Percentiles rank a stretch among this genome's conserved stretches.
phyloP scores from a whole-genome alignment of 2,329 filamentous ascomycete species.

The Helicocarpus griseus region DNA sequence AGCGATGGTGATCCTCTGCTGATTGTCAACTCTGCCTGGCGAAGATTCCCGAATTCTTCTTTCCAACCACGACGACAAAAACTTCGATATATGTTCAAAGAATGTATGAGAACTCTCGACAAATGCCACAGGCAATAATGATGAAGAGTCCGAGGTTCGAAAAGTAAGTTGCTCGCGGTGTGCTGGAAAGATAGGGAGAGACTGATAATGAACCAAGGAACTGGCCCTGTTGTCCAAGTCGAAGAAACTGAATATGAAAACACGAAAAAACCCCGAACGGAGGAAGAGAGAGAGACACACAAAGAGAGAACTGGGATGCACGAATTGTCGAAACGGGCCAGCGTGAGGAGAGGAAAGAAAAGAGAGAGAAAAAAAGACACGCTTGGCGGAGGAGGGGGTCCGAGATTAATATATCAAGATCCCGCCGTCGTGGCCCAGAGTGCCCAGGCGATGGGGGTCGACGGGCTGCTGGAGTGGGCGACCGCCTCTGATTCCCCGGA shows the following conservation, averaged over 20 bases:
- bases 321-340: conserved; percentile 14
- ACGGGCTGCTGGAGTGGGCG: not conserved
- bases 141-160: not conserved
- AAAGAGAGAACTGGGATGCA: conserved; percentile 9
- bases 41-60: not conserved
- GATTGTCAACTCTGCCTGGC: not conserved
- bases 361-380: conserved; percentile 10
- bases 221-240: conserved; percentile 23
- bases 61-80: not conserved
- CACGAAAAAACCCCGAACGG: conserved; percentile 17
- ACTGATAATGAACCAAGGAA: conserved; percentile 20
- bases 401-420: conserved; percentile 6
- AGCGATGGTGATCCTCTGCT: not conserved
- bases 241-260: conserved; percentile 15
- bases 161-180: not conserved
- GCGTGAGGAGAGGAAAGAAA: conserved; percentile 15
- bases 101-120: not conserved
- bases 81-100: not conserved
- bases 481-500: not conserved
- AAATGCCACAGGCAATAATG: conserved; percentile 1
- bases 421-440: too few relatives aligned
- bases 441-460: too few relatives aligned
- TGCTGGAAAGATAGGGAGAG: conserved; percentile 18
- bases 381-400: conserved; percentile 1
- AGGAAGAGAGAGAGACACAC: conserved; percentile 14